Conservation (phyloP, 1,284 basidiomycete species). For the Nidula niveotomentosa region DNA sequence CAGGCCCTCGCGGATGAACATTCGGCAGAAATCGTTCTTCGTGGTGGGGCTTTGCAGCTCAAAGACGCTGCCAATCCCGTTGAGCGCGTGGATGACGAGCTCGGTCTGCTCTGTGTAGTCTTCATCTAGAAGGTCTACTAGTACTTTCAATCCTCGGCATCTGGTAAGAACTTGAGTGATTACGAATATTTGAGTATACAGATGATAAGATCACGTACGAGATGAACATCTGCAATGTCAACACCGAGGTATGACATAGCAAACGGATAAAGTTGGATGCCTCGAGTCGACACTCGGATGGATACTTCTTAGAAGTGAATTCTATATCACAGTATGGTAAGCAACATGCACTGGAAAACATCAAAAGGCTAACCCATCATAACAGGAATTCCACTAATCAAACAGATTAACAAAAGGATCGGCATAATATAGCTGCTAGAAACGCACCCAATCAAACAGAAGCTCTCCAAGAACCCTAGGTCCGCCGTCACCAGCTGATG, state of each 20-base stretch:
- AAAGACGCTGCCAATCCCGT: slow-evolving; percentile 94
- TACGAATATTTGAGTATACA: neutral
- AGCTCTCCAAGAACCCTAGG: slow-evolving; percentile 88
- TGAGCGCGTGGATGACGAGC: slow-evolving; percentile 92
- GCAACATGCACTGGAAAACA: neutral
- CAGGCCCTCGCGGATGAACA: slow-evolving; percentile 96
- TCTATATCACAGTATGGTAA: slow-evolving; percentile 34
- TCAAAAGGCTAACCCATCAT: slow-evolving; percentile 70
- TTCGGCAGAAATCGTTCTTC: slow-evolving; percentile 97
- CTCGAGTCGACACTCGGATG: slow-evolving; percentile 91
- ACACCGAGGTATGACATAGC: slow-evolving; percentile 88
- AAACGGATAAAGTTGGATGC: slow-evolving; percentile 94
- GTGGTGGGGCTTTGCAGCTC: slow-evolving; percentile 95
- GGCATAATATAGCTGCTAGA: neutral
- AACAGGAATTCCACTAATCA: slow-evolving; percentile 79
- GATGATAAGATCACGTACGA: slow-evolving; percentile 56
- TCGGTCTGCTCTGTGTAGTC: slow-evolving; percentile 89
- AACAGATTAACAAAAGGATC: neutral
- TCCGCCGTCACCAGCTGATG: slow-evolving; percentile 84
- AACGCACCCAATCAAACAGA: slow-evolving; percentile 82
- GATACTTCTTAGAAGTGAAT: slow-evolving; percentile 94
- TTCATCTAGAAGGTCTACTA: slow-evolving; percentile 96
- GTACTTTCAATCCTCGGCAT: slow-evolving; percentile 90
- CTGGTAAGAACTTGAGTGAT: slow-evolving; percentile 23
- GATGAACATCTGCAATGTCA: slow-evolving; percentile 98